Conservation (phyloP, 1,284 basidiomycete species). For the Anthracocystis walkeri region DNA sequence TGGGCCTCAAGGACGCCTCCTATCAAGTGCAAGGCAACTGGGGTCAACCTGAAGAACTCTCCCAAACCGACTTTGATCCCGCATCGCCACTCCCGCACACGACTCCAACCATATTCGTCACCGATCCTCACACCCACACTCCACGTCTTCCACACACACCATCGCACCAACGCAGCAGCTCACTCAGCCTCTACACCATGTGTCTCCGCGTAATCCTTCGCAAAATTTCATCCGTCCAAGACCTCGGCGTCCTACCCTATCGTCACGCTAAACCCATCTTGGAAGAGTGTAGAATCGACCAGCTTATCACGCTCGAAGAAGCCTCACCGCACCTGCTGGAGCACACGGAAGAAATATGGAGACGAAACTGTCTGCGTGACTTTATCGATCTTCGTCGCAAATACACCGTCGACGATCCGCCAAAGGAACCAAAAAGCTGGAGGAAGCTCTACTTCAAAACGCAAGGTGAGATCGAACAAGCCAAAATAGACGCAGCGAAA, state of each 20-base stretch:
- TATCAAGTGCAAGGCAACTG: constrained; percentile 31
- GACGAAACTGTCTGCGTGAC: constrained; percentile 60
- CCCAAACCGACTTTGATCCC: constrained; percentile 23
- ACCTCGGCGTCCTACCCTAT: constrained; percentile 65
- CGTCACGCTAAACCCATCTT: constrained; percentile 59
- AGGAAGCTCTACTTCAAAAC: constrained; percentile 51
- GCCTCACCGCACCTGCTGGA: constrained; percentile 58
- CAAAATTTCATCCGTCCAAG: constrained; percentile 55
- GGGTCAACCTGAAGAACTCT: constrained; percentile 46
- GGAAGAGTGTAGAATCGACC: constrained; percentile 60
- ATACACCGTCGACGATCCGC: not conserved
- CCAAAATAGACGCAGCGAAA: constrained; percentile 50
- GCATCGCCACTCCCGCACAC: constrained; percentile 28
- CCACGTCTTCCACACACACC: not conserved
- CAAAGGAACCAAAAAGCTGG: constrained; percentile 50
- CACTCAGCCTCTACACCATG: constrained; percentile 35
- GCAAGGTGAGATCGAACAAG: constrained; percentile 53
- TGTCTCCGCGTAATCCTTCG: constrained; percentile 57
- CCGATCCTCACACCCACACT: not conserved
- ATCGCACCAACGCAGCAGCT: not conserved
- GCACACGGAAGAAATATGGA: constrained; percentile 59
- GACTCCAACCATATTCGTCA: constrained; percentile 14
- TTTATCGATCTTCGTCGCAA: constrained; percentile 58
- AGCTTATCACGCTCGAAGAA: constrained; percentile 59
- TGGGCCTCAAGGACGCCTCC: constrained; percentile 38